Evolutionary conservation across 805 yeast species (phyloP), one percentile per base, ranked within the genome.

Genomic region (Danielia reshetovae): DNA sequence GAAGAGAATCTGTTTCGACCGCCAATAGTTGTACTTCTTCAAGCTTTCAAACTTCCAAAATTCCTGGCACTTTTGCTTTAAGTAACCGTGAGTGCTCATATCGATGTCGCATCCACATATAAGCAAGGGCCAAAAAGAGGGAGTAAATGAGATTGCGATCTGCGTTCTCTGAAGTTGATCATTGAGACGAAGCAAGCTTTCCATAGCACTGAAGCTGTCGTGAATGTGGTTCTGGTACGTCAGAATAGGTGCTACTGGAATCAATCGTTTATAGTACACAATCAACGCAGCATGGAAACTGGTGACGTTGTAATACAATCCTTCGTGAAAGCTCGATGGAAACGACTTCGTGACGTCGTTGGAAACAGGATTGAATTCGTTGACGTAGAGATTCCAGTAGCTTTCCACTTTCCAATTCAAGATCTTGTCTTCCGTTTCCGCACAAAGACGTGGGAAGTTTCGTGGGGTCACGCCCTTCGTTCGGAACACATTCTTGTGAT

Each of bases 401-500:
- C 42, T 40, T 14, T 62, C 67, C 12, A 65, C 48, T 29, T 55
- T 59, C 80, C 80, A 76, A 32, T 54, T 60, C 29, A 66, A 38
- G 14, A 76, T 50, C 24, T 63, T 68, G 36, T 75, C 79, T 40
- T 75, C 79, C 3, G 70, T 46, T 34, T 75, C 79, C 34, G 79
- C 74, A 44, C 80, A 75, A 3, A 74, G 58, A 34, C 65, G 62
- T 4, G 80, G 79, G 48, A 74, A 76, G 44, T 75, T 75, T 27
- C 80, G 55, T 0, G 81, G 80, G 28, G 60, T 64, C 22, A 66
- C 60, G 17, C 65, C 62, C 18, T 52, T 45, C 7, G 42, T 45
- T 32, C 44, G 39, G 46, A 75, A 75, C 40, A 70, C 67, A 38
- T 71, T 66, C 45, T 72, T 69, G 45, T 75, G 79, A 47, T 76